A percentile compares a stretch with the other conserved stretches of the same genome.
These are phyloP conservation scores for Arctostaphylos glauca DNA, from an alignment of 148 eudicot genomes.

Conservation along the genomic window DNA sequence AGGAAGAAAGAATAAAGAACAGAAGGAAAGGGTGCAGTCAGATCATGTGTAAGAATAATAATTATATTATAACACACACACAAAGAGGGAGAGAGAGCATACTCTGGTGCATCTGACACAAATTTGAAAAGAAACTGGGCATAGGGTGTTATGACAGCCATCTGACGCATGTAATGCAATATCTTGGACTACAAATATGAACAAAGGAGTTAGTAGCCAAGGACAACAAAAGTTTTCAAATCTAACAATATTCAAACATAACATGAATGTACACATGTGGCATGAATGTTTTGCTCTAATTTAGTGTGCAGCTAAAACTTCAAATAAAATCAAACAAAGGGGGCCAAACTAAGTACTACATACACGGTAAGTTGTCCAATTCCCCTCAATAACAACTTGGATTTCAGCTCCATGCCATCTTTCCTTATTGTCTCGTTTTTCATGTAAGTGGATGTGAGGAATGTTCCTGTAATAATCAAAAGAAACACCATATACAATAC, in stretches of 20 bases:
- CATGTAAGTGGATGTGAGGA: constrained; percentile 93
- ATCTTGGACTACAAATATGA: constrained; percentile 80
- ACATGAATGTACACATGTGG: neutral
- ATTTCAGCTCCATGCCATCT: constrained; percentile 99
- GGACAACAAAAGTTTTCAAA: neutral
- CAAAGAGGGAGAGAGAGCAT: constrained; percentile 32
- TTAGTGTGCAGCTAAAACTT: neutral
- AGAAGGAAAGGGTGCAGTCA: constrained; percentile 7
- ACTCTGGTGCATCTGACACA: constrained; percentile 90
- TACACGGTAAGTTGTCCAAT: constrained; percentile 99
- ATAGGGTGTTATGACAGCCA: constrained; percentile 99
- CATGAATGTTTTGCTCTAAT: neutral
- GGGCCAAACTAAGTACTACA: constrained; percentile 19
- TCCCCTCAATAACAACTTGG: constrained; percentile 97
- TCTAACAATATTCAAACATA: neutral
- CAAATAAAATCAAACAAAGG: neutral
- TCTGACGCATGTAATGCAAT: constrained; percentile 98
- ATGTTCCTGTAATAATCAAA: constrained; percentile 53
- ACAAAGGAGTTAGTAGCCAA: constrained; percentile 9
- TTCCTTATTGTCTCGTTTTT: constrained; percentile 71
- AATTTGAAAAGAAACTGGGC: constrained; percentile 90
- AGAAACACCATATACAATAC: constrained; percentile 13
- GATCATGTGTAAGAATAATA: neutral
- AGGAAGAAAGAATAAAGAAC: constrained; percentile 10
- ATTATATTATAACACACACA: neutral